A percentile compares a stretch with the other conserved stretches of the same genome.
Conservation (phyloP, 805 yeast species). For the Candida khao-thaluensis region DNA sequence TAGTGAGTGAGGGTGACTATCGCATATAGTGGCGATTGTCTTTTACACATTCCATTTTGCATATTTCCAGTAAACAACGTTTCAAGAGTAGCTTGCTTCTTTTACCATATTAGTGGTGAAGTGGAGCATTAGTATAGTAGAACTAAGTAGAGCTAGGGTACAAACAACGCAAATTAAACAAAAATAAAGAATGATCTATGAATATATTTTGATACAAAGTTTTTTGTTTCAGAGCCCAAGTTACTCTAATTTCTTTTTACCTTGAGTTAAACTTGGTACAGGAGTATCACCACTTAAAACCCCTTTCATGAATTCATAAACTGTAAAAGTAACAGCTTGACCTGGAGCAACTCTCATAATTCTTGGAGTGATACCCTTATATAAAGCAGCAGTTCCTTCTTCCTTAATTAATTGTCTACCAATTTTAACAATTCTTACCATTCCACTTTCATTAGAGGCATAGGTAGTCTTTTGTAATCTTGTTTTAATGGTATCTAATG, state of each 20-base stretch:
- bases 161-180: no score
- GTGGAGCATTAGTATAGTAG: no score
- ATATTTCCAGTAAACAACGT: no score
- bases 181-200: constrained; percentile 3
- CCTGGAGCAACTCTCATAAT: constrained; percentile 99
- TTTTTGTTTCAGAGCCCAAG: background rate
- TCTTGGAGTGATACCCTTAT: constrained; percentile 90
- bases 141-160: no score
- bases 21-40: no score
- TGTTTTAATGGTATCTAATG: constrained; percentile 94
- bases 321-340: constrained; percentile 97
- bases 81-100: no score
- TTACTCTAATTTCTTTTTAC: constrained; percentile 17
- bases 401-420: constrained; percentile 78
- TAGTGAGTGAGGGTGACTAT: no score
- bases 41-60: no score
- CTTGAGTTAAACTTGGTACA: constrained; percentile 15
- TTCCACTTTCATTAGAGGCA: constrained; percentile 62
- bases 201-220: constrained; percentile 5
- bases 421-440: constrained; percentile 77
- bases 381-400: constrained; percentile 63
- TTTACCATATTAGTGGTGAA: no score
- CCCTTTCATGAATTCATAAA: constrained; percentile 83
- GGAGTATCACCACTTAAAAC: constrained; percentile 43
- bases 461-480: constrained; percentile 90